A percentile compares a stretch with the other conserved stretches of the same genome.
Conservation (phyloP, 768 basidiomycete species). For the Pulveroboletus sp. region DNA sequence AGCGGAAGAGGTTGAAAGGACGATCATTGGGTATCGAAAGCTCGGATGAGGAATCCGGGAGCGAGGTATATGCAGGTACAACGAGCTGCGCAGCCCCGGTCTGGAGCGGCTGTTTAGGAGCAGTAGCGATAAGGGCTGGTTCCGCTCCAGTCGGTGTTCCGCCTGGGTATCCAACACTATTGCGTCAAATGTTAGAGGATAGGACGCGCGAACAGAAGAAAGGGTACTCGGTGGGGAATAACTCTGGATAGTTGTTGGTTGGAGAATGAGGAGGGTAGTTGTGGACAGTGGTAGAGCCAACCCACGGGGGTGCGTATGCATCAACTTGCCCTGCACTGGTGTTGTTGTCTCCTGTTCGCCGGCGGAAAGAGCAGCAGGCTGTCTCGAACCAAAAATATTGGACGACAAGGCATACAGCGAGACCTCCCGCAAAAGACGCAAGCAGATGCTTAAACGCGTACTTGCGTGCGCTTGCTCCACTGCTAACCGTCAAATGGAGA, state of each 20-base stretch:
- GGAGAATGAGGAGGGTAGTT: slow-evolving; percentile 69
- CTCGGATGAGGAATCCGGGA: slow-evolving; percentile 20
- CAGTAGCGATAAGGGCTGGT: slow-evolving; percentile 66
- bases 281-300: slow-evolving; percentile 67
- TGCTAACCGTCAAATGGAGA: slow-evolving; percentile 3
- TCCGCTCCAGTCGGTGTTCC: slow-evolving; percentile 79
- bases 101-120: slow-evolving; percentile 75
- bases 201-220: too few species aligned
- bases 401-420: slow-evolving; percentile 45
- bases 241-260: slow-evolving; percentile 64
- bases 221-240: slow-evolving; percentile 61
- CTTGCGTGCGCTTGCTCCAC: slow-evolving; percentile 15
- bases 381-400: slow-evolving; percentile 42
- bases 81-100: slow-evolving; percentile 65
- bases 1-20: slow-evolving; percentile 63
- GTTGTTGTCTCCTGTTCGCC: not conserved
- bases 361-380: slow-evolving; percentile 29
- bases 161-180: slow-evolving; percentile 72
- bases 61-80: slow-evolving; percentile 34
- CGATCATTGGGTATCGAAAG: slow-evolving; percentile 18
- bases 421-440: slow-evolving; percentile 52
- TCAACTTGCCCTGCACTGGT: slow-evolving; percentile 17
- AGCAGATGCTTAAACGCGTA: slow-evolving; percentile 35
- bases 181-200: not conserved
- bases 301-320: slow-evolving; percentile 57